Percentiles rank a stretch among this genome's conserved stretches.
Evolutionary conservation across 2,329 filamentous ascomycete genomes (phyloP).

Genomic region (Setomelanomma holmii): DNA sequence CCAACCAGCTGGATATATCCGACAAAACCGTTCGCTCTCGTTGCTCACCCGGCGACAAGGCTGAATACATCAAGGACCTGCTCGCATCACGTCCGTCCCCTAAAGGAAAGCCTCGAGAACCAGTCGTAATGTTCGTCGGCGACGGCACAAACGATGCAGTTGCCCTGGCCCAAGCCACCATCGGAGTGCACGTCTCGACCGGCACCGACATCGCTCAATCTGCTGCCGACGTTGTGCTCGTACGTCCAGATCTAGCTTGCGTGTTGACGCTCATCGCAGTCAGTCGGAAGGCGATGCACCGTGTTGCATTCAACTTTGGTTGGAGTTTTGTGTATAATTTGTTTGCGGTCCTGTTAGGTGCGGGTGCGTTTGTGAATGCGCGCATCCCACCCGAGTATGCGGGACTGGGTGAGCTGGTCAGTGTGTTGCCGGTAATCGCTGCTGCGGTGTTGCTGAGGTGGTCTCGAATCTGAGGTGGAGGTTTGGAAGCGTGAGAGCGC

Average conservation of each 20-base stretch:
- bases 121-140: slow-evolving; percentile 70
- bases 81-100: slow-evolving; percentile 5
- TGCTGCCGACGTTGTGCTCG: slow-evolving; percentile 73
- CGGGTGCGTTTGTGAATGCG: slow-evolving; percentile 62
- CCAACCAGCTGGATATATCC: slow-evolving; percentile 46
- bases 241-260: slow-evolving; percentile 62
- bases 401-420: slow-evolving; percentile 75
- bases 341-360: slow-evolving; percentile 70
- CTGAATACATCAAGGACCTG: slow-evolving; percentile 56
- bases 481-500: too few species aligned
- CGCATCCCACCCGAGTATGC: slow-evolving; percentile 71
- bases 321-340: slow-evolving; percentile 77
- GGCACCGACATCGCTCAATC: slow-evolving; percentile 67
- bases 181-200: slow-evolving; percentile 73
- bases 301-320: slow-evolving; percentile 68
- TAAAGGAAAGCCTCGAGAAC: slow-evolving; percentile 6
- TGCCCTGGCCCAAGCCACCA: slow-evolving; percentile 71
- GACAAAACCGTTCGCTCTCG: slow-evolving; percentile 52
- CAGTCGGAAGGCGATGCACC: slow-evolving; percentile 50
- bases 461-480: slow-evolving; percentile 23
- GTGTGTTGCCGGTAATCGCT: slow-evolving; percentile 72
- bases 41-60: slow-evolving; percentile 62
- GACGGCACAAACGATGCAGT: slow-evolving; percentile 85
- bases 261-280: slow-evolving; percentile 65
- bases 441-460: slow-evolving; percentile 59